A percentile compares a stretch with the other conserved stretches of the same genome.
Conservation (phyloP, 1,284 basidiomycete species). For the Caloboletus firmus region DNA sequence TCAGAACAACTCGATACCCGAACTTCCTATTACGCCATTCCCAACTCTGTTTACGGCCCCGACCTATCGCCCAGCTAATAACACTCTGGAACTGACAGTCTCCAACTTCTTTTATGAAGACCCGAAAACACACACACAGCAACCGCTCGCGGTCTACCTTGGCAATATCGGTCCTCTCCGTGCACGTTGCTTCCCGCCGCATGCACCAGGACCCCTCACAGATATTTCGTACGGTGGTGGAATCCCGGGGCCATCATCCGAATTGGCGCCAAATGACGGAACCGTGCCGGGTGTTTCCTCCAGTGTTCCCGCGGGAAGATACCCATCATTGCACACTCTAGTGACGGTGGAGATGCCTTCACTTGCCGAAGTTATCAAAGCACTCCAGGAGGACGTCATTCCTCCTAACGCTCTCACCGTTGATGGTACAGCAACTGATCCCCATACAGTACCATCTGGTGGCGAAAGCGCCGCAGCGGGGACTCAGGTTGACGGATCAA, state of each 20-base stretch:
- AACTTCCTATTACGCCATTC: conserved; percentile 83
- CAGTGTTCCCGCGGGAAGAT: conserved; percentile 41
- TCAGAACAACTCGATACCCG: conserved; percentile 71
- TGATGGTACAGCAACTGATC: conserved; percentile 38
- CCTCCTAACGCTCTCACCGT: conserved; percentile 37
- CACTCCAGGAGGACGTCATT: conserved; percentile 66
- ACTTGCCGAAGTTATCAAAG: conserved; percentile 67
- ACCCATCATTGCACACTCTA: conserved; percentile 64
- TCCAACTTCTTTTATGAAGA: conserved; percentile 82
- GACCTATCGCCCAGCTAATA: conserved; percentile 66
- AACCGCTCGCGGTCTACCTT: conserved; percentile 84
- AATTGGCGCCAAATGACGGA: conserved; percentile 34
- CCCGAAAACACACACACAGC: conserved; percentile 58
- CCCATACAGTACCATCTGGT: conserved; percentile 34
- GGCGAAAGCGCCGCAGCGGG: conserved; percentile 19
- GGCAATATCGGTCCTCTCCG: conserved; percentile 85
- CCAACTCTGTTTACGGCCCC: conserved; percentile 84
- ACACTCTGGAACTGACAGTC: conserved; percentile 79
- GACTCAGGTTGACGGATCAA: conserved; percentile 24
- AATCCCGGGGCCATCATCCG: conserved; percentile 35
- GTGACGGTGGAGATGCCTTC: conserved; percentile 79
- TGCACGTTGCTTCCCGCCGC: conserved; percentile 67
- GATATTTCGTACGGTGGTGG: conserved; percentile 54
- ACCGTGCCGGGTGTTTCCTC: conserved; percentile 32
- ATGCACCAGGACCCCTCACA: conserved; percentile 63